Evolutionary conservation across 2,329 filamentous ascomycete genomes (phyloP).

Genomic region (Neurospora crassa): DNA sequence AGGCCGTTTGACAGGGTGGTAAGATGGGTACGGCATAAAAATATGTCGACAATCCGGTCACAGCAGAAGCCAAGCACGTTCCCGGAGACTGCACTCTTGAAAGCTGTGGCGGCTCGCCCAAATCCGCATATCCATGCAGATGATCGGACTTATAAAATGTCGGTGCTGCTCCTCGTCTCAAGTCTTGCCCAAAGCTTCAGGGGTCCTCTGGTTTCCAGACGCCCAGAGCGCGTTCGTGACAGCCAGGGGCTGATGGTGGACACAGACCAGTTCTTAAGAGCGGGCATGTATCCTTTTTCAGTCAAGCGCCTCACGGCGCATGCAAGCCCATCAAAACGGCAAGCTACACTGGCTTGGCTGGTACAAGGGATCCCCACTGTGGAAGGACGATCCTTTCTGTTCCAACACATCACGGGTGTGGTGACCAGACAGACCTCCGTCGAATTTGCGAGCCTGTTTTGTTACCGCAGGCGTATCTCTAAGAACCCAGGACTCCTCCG

Average conservation of each 20-base stretch:
- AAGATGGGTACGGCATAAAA: conserved; percentile 34
- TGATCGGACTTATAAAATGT: conserved; percentile 22
- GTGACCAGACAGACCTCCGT: not conserved
- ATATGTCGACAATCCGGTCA: conserved; percentile 37
- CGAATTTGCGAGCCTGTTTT: not conserved
- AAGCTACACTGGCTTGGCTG: conserved; percentile 11
- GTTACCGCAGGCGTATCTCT: not conserved
- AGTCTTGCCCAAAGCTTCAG: conserved; percentile 24
- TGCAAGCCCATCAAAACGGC: conserved; percentile 15
- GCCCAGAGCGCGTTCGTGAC: conserved; percentile 23
- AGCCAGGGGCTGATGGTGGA: conserved; percentile 15
- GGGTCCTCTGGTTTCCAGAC: conserved; percentile 26
- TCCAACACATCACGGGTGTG: not conserved
- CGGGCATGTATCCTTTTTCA: conserved; percentile 21
- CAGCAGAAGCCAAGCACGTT: conserved; percentile 28
- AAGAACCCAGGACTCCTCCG: not conserved
- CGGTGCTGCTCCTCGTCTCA: conserved; percentile 36
- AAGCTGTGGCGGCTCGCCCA: conserved; percentile 23
- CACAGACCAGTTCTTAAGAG: conserved; percentile 19
- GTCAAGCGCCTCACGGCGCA: conserved; percentile 20
- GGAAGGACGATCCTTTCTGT: conserved; percentile 4
- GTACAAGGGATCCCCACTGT: conserved; percentile 9
- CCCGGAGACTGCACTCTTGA: conserved; percentile 23
- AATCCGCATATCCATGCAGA: conserved; percentile 15
- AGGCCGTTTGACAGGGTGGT: conserved; percentile 18